Evolutionary conservation across 2,329 filamentous ascomycete species (phyloP).

Genomic region (Cephalotrichum gorgonifer): DNA sequence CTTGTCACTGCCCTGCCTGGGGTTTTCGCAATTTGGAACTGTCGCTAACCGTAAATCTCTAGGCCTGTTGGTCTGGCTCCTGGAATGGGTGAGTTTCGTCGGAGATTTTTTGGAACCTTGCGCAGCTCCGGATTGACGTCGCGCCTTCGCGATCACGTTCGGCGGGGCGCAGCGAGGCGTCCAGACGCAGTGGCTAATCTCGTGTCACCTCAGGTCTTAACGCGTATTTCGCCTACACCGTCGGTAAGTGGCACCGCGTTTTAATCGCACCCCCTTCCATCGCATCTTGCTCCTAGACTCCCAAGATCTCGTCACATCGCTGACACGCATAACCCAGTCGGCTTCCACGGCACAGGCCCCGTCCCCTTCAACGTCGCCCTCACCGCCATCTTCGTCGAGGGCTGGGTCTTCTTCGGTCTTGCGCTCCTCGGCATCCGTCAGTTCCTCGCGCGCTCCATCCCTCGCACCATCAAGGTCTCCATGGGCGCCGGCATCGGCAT

Average conservation of each 20-base stretch:
- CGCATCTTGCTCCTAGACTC: not conserved
- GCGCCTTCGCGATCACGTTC: no score
- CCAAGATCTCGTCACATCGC: not conserved
- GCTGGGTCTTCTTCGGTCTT: conserved; percentile 72
- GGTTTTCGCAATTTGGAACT: not conserved
- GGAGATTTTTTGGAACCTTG: not conserved
- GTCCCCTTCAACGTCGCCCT: conserved; percentile 68
- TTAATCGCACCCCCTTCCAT: no score
- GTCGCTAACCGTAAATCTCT: conserved; percentile 14
- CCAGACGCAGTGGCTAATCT: conserved; percentile 5
- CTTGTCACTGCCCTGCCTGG: not conserved
- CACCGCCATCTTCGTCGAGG: conserved; percentile 82
- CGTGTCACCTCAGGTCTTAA: conserved; percentile 47
- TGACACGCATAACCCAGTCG: conserved; percentile 40
- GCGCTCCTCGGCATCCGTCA: conserved; percentile 75
- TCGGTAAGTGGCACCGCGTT: no score
- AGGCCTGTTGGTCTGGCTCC: conserved; percentile 22
- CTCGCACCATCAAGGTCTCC: conserved; percentile 75
- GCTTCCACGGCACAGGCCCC: conserved; percentile 60
- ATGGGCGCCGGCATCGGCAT: conserved; percentile 79
- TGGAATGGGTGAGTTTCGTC: conserved; percentile 22
- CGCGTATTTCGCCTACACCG: conserved; percentile 73
- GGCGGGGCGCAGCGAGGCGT: not conserved
- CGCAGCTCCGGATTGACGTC: no score
- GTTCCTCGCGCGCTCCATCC: conserved; percentile 78